phyloP scores from a whole-genome alignment of 2,329 filamentous ascomycete genomes.

The Penicillium concentricum region DNA sequence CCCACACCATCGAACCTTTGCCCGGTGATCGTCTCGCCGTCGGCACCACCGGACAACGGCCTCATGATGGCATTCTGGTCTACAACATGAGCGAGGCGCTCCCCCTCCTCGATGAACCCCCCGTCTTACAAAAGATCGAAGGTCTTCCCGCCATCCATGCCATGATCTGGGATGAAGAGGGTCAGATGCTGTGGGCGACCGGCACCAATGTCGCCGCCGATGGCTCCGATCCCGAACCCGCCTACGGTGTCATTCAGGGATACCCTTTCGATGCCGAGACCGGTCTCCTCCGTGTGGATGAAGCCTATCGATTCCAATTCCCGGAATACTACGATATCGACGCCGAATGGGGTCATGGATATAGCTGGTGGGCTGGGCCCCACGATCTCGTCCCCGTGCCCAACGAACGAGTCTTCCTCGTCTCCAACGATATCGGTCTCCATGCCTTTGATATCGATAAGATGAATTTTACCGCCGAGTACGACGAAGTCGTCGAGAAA shows the following conservation, averaged over 20 bases:
- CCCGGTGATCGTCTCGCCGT: slow-evolving; percentile 23
- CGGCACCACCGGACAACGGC: slow-evolving; percentile 22
- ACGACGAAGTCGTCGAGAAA: slow-evolving; percentile 16
- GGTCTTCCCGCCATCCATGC: slow-evolving; percentile 25
- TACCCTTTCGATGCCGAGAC: slow-evolving; percentile 24
- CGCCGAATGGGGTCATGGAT: slow-evolving; percentile 24
- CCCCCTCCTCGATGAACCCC: slow-evolving; percentile 21
- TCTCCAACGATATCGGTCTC: slow-evolving; percentile 23
- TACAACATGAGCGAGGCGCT: slow-evolving; percentile 21
- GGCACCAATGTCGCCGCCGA: slow-evolving; percentile 26
- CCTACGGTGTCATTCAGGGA: slow-evolving; percentile 19
- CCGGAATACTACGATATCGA: slow-evolving; percentile 16
- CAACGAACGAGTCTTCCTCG: slow-evolving; percentile 24
- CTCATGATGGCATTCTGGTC: slow-evolving; percentile 26
- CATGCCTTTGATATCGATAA: slow-evolving; percentile 22
- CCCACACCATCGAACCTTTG: slow-evolving; percentile 22
- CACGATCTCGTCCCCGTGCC: slow-evolving; percentile 28
- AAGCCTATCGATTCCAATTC: slow-evolving; percentile 14
- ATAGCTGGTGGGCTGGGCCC: slow-evolving; percentile 25
- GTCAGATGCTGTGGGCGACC: slow-evolving; percentile 24
- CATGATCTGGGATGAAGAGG: slow-evolving; percentile 28
- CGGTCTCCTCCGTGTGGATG: slow-evolving; percentile 14
- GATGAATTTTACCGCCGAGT: slow-evolving; percentile 13
- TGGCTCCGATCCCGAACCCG: slow-evolving; percentile 22
- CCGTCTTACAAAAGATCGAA: slow-evolving; percentile 24